These are phyloP conservation scores for Populus euphratica DNA, from an alignment of 345 rosid genomes.

Conservation along the genomic window DNA sequence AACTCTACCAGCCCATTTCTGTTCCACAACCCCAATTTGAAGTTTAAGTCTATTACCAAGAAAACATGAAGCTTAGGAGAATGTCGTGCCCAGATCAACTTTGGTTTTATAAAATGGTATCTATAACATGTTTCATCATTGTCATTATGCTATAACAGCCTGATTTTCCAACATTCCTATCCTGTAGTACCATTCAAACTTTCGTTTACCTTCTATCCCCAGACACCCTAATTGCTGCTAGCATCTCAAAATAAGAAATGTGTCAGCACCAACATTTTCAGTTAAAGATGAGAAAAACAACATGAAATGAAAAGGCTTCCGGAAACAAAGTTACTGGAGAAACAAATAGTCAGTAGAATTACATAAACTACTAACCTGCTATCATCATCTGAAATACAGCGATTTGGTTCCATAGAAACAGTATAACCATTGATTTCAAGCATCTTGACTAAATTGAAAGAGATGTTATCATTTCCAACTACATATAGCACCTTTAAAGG, in stretches of 20 bases:
- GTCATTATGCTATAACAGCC: not conserved
- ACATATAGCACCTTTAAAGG: slow-evolving; percentile 35
- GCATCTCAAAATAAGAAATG: not conserved
- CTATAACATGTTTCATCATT: not conserved
- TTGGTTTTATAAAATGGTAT: not conserved
- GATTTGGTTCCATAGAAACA: slow-evolving; percentile 23
- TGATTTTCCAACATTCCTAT: not conserved
- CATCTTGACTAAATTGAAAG: slow-evolving; percentile 31
- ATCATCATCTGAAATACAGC: slow-evolving; percentile 17
- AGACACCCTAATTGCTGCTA: not conserved
- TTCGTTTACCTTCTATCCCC: not conserved
- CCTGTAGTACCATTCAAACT: not conserved
- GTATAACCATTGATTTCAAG: slow-evolving; percentile 42
- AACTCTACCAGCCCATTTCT: not conserved
- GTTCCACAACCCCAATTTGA: not conserved
- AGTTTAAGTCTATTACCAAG: not conserved
- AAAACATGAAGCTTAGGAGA: not conserved
- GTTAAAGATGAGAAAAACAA: not conserved
- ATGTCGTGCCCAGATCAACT: not conserved
- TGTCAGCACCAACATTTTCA: not conserved
- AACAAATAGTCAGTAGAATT: not conserved
- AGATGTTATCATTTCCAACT: slow-evolving; percentile 32
- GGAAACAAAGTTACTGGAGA: not conserved
- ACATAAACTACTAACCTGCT: slow-evolving; percentile 30
- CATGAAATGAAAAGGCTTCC: not conserved